Conservation (phyloP, 306 rosid species). For the Glycine tomentella region DNA sequence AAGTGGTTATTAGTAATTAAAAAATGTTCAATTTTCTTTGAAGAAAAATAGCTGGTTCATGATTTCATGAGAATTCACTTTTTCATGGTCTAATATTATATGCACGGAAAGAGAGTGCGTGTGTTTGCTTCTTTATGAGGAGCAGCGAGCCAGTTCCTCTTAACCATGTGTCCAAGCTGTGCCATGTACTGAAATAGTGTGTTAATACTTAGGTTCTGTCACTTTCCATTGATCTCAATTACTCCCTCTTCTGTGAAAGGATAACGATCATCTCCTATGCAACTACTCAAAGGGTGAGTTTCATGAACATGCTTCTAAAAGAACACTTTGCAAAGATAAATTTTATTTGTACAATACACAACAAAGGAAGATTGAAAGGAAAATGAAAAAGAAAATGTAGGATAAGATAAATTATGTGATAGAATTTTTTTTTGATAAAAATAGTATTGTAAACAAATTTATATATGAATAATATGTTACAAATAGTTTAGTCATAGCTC, state of each 20-base stretch:
- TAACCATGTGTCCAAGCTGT: constrained; percentile 36
- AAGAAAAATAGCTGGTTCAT: background rate
- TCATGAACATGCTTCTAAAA: background rate
- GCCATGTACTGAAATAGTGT: background rate
- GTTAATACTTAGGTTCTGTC: constrained; percentile 30
- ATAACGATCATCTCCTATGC: background rate
- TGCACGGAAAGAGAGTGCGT: background rate
- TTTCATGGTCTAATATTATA: background rate
- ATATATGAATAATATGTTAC: too few species aligned
- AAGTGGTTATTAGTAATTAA: background rate
- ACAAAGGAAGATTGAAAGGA: too few species aligned
- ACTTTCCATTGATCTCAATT: constrained; percentile 25
- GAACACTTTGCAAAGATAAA: background rate
- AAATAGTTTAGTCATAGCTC: too few species aligned
- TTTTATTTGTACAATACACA: background rate
- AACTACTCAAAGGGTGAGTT: background rate
- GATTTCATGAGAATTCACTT: constrained; percentile 17
- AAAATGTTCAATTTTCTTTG: background rate
- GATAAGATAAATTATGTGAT: background rate
- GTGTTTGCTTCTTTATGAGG: constrained; percentile 28
- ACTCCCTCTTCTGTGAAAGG: constrained; percentile 27
- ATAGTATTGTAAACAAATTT: background rate
- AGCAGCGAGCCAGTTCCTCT: background rate
- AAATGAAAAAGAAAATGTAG: background rate
- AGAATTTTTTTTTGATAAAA: too few species aligned